Conservation (phyloP, 306 rosid genomes). For the Prunus salicina region DNA sequence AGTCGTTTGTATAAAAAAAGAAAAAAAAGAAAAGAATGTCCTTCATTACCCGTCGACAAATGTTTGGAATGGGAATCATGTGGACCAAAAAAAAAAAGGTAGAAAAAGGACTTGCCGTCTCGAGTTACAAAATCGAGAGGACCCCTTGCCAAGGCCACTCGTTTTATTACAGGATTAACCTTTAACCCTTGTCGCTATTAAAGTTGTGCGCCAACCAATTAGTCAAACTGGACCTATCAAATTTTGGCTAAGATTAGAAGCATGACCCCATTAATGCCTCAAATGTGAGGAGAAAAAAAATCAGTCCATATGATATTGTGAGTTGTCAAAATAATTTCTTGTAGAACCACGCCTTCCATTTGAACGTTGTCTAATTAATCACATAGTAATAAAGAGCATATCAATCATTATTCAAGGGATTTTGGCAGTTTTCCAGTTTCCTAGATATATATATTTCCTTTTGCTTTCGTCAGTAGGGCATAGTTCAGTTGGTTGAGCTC, state of each 20-base stretch:
- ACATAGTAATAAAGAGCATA: not conserved
- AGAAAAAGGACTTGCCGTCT: not conserved
- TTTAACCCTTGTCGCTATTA: not conserved
- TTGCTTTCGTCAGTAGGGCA: rapidly evolving
- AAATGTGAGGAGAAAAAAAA: not conserved
- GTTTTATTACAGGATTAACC: not conserved
- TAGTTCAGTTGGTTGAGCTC: too few species aligned
- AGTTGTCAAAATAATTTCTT: not conserved
- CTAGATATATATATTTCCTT: not conserved
- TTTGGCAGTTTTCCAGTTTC: not conserved
- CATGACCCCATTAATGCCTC: not conserved
- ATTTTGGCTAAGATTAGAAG: conserved; percentile 3
- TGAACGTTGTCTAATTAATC: too few species aligned
- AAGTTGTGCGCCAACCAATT: not conserved
- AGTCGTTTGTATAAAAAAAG: too few species aligned
- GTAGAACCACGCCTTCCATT: not conserved
- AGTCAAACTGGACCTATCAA: not conserved
- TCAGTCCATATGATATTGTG: not conserved
- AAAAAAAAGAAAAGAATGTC: too few species aligned
- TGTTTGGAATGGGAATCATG: too few species aligned
- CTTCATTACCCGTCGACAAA: too few species aligned
- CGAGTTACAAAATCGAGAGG: not conserved
- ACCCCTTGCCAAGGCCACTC: not conserved
- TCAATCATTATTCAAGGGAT: not conserved
- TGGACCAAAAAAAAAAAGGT: too few species aligned